A percentile compares a stretch with the other conserved stretches of the same genome.
These are phyloP conservation scores for Penicillium sp. DNA, from an alignment of 2,329 filamentous ascomycete genomes.

Conservation along the genomic window DNA sequence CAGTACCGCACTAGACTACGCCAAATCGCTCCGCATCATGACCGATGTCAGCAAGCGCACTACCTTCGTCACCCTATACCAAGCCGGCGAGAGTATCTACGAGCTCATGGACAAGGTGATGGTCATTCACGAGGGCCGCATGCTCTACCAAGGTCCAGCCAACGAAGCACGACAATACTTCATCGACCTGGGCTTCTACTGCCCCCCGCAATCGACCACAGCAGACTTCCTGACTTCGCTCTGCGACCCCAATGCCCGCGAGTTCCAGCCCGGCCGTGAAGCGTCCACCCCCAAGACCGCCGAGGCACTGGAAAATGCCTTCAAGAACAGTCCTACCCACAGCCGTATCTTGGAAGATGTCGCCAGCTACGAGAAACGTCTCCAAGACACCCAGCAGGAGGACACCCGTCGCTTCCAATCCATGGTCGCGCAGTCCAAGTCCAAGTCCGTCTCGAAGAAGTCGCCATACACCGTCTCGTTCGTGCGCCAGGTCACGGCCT, in stretches of 20 bases:
- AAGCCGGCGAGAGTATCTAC: conserved; percentile 68
- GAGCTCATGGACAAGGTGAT: conserved; percentile 77
- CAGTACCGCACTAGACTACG: conserved; percentile 75
- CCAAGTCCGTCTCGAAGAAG: conserved; percentile 64
- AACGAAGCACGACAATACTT: conserved; percentile 65
- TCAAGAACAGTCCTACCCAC: conserved; percentile 62
- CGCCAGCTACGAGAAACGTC: conserved; percentile 56
- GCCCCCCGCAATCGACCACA: conserved; percentile 61
- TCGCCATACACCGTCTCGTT: conserved; percentile 77
- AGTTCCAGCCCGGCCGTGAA: conserved; percentile 65
- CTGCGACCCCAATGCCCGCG: conserved; percentile 69
- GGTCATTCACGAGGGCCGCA: conserved; percentile 69
- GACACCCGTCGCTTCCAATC: conserved; percentile 65
- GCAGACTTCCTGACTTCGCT: conserved; percentile 75
- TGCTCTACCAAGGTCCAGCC: conserved; percentile 64
- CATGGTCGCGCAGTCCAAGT: conserved; percentile 62
- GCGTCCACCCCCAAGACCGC: conserved; percentile 66
- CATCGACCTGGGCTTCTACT: conserved; percentile 62
- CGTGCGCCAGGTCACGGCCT: conserved; percentile 60
- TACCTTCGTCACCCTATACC: conserved; percentile 69
- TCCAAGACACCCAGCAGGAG: conserved; percentile 56
- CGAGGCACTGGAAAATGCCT: conserved; percentile 66
- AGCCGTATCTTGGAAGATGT: conserved; percentile 61
- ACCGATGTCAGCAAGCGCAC: conserved; percentile 72
- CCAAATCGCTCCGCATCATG: conserved; percentile 67